Percentiles rank a stretch among this genome's conserved stretches.
Evolutionary conservation across 1,139 yeast genomes (phyloP).

Genomic region (Nakaseomyces kungkrabaensis): DNA sequence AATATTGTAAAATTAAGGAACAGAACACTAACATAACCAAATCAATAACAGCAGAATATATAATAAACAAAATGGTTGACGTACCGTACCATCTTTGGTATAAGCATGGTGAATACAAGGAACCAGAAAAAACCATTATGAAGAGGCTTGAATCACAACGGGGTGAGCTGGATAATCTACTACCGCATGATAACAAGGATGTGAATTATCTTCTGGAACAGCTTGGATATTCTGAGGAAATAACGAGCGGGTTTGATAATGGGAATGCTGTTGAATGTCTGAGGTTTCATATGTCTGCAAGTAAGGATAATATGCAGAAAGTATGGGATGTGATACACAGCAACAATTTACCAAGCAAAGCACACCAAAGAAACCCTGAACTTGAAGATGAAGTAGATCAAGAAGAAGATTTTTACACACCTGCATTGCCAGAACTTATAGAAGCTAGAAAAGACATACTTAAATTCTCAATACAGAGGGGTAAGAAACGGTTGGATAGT

Average conservation of each 20-base stretch:
- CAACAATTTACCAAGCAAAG: background rate
- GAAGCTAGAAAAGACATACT: conserved; percentile 46
- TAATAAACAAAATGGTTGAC: background rate
- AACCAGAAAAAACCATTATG: background rate
- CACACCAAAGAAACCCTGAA: background rate
- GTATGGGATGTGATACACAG: background rate
- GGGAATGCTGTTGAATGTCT: background rate
- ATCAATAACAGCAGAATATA: background rate
- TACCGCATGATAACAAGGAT: background rate
- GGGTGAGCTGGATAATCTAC: background rate
- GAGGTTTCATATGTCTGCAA: background rate
- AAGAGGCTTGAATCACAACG: background rate
- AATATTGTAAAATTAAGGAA: background rate
- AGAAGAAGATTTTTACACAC: conserved; percentile 78
- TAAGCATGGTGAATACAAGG: background rate
- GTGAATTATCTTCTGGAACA: background rate
- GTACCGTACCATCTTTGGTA: background rate
- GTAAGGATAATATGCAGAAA: background rate
- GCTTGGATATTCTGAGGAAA: background rate
- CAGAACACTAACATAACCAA: background rate
- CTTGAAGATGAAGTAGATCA: conserved; percentile 34
- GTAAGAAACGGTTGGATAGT: conserved; percentile 35
- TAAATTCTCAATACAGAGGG: conserved; percentile 37
- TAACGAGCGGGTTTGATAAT: too few species aligned
- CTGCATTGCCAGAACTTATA: conserved; percentile 55